Conservation (phyloP, 768 basidiomycete genomes). For the Lactarius trivialis region DNA sequence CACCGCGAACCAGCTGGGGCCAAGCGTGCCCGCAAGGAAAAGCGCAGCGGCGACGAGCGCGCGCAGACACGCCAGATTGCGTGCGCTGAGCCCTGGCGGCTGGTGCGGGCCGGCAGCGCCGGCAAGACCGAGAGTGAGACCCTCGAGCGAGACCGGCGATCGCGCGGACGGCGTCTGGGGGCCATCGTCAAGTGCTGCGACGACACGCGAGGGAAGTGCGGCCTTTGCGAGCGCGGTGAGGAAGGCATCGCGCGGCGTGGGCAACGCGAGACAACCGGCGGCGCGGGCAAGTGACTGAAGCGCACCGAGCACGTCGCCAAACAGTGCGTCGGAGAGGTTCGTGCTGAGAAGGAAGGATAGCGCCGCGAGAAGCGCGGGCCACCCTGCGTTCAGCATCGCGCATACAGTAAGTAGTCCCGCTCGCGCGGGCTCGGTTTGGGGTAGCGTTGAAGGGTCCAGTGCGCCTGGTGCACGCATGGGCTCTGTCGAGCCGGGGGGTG, state of each 20-base stretch:
- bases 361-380: constrained; percentile 90
- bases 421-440: constrained; percentile 47
- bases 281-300: constrained; percentile 83
- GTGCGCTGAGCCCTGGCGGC: constrained; percentile 74
- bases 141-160: constrained; percentile 53
- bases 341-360: constrained; percentile 86
- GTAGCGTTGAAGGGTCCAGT: constrained; percentile 53
- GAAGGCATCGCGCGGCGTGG: constrained; percentile 90
- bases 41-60: constrained; percentile 70
- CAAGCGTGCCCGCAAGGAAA: constrained; percentile 79
- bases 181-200: constrained; percentile 71
- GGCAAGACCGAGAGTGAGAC: constrained; percentile 46
- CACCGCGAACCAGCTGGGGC: constrained; percentile 88
- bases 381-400: constrained; percentile 78
- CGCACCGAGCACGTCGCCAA: constrained; percentile 77
- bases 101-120: constrained; percentile 31
- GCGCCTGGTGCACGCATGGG: constrained; percentile 66
- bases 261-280: constrained; percentile 80
- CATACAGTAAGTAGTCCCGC: constrained; percentile 57
- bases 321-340: constrained; percentile 87
- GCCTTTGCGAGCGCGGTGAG: constrained; percentile 85
- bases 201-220: constrained; percentile 84
- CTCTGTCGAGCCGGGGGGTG: constrained; percentile 54
- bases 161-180: constrained; percentile 53
- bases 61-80: constrained; percentile 88